phyloP scores from a whole-genome alignment of 2,329 filamentous ascomycete species.

The Xylaria sp. region DNA sequence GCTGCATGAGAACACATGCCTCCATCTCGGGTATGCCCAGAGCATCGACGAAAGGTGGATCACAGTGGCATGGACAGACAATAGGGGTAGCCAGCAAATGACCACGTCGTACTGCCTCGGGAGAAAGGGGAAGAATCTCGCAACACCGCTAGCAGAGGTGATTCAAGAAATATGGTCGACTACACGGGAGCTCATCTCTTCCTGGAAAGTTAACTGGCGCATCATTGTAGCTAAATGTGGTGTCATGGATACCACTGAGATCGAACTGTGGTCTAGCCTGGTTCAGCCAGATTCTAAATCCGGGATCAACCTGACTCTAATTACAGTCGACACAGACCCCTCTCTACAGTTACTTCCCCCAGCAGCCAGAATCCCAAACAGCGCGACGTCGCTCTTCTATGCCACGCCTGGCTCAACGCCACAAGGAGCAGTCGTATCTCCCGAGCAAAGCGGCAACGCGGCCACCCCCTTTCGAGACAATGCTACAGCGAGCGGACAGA shows the following conservation, averaged over 20 bases:
- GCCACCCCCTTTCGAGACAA: conserved; percentile 59
- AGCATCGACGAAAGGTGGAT: conserved; percentile 83
- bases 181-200: conserved; percentile 77
- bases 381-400: conserved; percentile 59
- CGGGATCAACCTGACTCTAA: conserved; percentile 66
- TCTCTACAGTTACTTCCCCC: conserved; percentile 72
- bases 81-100: conserved; percentile 76
- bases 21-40: conserved; percentile 82
- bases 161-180: conserved; percentile 81
- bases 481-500: conserved; percentile 55
- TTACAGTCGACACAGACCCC: conserved; percentile 73
- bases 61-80: conserved; percentile 84
- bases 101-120: conserved; percentile 78
- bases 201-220: conserved; percentile 79
- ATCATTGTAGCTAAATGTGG: conserved; percentile 79
- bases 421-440: conserved; percentile 67
- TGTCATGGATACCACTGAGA: conserved; percentile 73
- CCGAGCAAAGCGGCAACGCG: conserved; percentile 66
- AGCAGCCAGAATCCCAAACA: conserved; percentile 59
- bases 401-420: conserved; percentile 77
- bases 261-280: conserved; percentile 67
- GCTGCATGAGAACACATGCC: conserved; percentile 80
- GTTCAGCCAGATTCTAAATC: conserved; percentile 64
- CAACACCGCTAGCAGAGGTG: conserved; percentile 69
- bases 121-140: conserved; percentile 64